Percentiles rank a stretch among this genome's conserved stretches.
Conservation (phyloP, 306 rosid genomes). For the Trifolium pratense region DNA sequence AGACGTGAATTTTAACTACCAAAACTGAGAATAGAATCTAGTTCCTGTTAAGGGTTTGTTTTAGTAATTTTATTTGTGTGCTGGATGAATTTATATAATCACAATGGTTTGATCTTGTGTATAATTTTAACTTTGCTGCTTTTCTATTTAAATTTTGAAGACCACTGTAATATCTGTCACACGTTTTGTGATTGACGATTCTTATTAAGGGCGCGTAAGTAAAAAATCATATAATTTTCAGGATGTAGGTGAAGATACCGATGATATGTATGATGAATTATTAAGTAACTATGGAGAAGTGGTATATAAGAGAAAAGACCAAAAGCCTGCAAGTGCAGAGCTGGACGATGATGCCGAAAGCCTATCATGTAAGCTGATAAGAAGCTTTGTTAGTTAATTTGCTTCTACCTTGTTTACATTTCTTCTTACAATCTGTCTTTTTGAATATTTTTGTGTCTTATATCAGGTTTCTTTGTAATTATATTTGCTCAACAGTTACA, state of each 20-base stretch:
- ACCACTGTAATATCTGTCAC: constrained; percentile 6
- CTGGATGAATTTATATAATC: constrained; percentile 3
- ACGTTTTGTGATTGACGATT: not conserved
- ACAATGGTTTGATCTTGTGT: not conserved
- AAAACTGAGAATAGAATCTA: constrained; percentile 7
- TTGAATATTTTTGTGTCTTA: constrained; percentile 14
- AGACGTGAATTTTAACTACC: constrained; percentile 12
- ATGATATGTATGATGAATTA: constrained; percentile 86
- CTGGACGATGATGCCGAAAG: constrained; percentile 92
- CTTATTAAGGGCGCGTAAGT: constrained; percentile 31
- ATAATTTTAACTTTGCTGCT: not conserved
- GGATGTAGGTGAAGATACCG: constrained; percentile 75
- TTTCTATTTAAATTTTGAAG: not conserved
- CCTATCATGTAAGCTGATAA: constrained; percentile 77
- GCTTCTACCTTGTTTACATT: constrained; percentile 8
- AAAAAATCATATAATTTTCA: constrained; percentile 48
- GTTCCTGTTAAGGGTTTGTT: constrained; percentile 23
- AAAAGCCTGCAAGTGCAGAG: constrained; percentile 70
- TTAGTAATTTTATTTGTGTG: constrained; percentile 2
- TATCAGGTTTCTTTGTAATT: constrained; percentile 1
- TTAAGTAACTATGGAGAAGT: constrained; percentile 84
- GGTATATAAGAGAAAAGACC: constrained; percentile 68
- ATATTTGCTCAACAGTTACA: constrained; percentile 2
- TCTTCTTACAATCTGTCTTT: constrained; percentile 9
- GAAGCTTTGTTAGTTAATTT: constrained; percentile 10